Conservation (phyloP, 2,329 filamentous ascomycete genomes). For the Coniochaeta sp. region DNA sequence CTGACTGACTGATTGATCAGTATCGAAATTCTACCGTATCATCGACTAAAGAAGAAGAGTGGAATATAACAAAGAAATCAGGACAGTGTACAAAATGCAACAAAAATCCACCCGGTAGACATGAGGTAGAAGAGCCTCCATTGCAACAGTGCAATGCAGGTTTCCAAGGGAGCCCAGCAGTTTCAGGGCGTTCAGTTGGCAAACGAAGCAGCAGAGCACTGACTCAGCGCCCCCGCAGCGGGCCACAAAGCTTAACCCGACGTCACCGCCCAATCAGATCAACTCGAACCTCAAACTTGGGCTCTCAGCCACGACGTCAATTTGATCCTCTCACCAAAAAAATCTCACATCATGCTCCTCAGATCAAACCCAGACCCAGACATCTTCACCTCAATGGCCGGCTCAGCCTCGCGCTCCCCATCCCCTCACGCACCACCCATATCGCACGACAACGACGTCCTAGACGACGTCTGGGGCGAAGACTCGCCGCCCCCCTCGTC, state of each 20-base stretch:
- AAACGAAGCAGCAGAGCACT: too few relatives aligned
- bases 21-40: too few relatives aligned
- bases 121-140: too few relatives aligned
- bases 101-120: too few relatives aligned
- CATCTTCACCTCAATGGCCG: neutral
- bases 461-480: slow-evolving; percentile 16
- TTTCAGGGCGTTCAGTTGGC: too few relatives aligned
- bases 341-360: neutral
- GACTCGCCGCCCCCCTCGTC: slow-evolving; percentile 7
- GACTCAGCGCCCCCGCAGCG: neutral
- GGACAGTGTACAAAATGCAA: too few relatives aligned
- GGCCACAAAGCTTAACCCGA: neutral
- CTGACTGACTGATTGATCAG: too few relatives aligned
- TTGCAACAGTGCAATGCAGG: too few relatives aligned
- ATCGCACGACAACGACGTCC: slow-evolving; percentile 7
- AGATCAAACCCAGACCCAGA: neutral
- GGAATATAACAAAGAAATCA: too few relatives aligned
- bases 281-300: neutral
- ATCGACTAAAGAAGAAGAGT: too few relatives aligned
- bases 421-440: neutral
- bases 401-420: neutral
- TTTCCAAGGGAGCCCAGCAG: too few relatives aligned
- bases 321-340: neutral
- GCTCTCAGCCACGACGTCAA: neutral
- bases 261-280: neutral